These are phyloP conservation scores for Hemisphaericaspora lyxosophila DNA, from an alignment of 1,139 yeast genomes.

Conservation along the genomic window DNA sequence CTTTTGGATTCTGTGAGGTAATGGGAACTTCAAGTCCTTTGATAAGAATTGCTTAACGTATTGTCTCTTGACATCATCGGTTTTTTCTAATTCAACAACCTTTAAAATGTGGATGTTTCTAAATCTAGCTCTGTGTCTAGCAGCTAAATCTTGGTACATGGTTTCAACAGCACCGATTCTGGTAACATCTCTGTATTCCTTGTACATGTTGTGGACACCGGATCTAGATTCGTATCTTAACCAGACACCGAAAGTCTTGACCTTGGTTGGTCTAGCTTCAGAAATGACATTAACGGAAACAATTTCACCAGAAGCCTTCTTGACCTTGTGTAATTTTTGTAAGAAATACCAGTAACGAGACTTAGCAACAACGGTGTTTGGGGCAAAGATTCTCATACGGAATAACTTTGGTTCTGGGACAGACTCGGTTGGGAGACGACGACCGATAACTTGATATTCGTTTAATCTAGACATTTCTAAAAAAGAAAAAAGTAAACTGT, in stretches of 20 bases:
- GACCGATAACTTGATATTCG: slow-evolving; percentile 99
- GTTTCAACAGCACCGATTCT: slow-evolving; percentile 99
- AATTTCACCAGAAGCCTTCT: slow-evolving; percentile 99
- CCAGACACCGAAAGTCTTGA: slow-evolving; percentile 99
- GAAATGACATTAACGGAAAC: slow-evolving; percentile 88
- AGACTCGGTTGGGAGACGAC: slow-evolving; percentile 98
- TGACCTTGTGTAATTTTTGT: slow-evolving; percentile 98
- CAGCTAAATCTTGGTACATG: slow-evolving; percentile 99
- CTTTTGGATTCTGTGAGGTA: slow-evolving; percentile 98
- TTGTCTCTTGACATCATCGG: slow-evolving; percentile 98
- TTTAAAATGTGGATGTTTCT: slow-evolving; percentile 97
- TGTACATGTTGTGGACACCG: slow-evolving; percentile 99
- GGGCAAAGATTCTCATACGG: slow-evolving; percentile 99
- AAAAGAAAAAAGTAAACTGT: slow-evolving; percentile 5
- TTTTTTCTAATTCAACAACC: slow-evolving; percentile 98
- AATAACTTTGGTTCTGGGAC: slow-evolving; percentile 99
- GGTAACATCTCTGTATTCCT: slow-evolving; percentile 98
- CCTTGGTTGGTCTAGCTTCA: slow-evolving; percentile 98
- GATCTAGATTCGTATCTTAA: slow-evolving; percentile 99
- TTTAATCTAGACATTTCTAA: slow-evolving; percentile 77
- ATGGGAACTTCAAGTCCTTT: slow-evolving; percentile 98
- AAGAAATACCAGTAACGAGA: slow-evolving; percentile 99
- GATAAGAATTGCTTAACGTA: slow-evolving; percentile 96
- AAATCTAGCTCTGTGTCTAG: slow-evolving; percentile 99
- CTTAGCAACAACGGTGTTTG: slow-evolving; percentile 98